These are phyloP conservation scores for Arthrobotrys pseudoclavata DNA, from an alignment of 2,329 filamentous ascomycete genomes.

Conservation along the genomic window DNA sequence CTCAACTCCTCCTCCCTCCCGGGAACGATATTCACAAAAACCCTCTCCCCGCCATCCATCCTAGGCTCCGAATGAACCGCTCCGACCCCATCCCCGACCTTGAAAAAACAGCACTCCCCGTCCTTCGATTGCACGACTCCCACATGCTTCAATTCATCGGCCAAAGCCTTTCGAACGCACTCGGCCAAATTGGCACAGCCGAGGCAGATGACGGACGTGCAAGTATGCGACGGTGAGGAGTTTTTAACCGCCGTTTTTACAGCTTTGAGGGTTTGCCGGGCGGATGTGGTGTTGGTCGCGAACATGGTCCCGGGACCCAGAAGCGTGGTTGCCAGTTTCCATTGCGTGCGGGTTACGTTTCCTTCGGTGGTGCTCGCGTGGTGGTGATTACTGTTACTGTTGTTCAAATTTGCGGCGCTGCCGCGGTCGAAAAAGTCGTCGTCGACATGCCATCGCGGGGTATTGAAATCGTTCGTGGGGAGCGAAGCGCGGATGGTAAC, in stretches of 20 bases:
- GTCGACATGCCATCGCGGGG: constrained; percentile 70
- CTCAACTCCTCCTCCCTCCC: constrained; percentile 65
- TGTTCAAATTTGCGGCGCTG: constrained; percentile 54
- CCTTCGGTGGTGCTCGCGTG: not conserved
- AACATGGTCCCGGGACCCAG: constrained; percentile 69
- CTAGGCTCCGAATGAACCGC: constrained; percentile 68
- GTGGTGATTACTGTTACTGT: constrained; percentile 28
- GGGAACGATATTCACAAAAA: constrained; percentile 67
- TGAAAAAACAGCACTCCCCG: constrained; percentile 67
- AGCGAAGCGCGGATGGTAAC: constrained; percentile 69
- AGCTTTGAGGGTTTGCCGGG: constrained; percentile 65
- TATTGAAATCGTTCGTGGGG: constrained; percentile 68
- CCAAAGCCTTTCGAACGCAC: constrained; percentile 66
- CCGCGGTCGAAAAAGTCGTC: constrained; percentile 68
- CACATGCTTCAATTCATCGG: constrained; percentile 30
- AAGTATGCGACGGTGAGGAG: constrained; percentile 65
- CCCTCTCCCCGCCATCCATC: constrained; percentile 64
- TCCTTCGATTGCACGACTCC: constrained; percentile 14
- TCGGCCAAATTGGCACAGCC: constrained; percentile 68
- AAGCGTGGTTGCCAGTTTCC: constrained; percentile 70
- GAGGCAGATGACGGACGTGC: constrained; percentile 67
- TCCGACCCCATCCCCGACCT: constrained; percentile 67
- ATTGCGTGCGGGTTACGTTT: constrained; percentile 66
- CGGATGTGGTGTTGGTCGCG: constrained; percentile 65
- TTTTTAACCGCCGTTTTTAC: constrained; percentile 64